These are phyloP conservation scores for Xylaria sp. DNA, from an alignment of 2,329 filamentous ascomycete genomes.

Conservation along the genomic window DNA sequence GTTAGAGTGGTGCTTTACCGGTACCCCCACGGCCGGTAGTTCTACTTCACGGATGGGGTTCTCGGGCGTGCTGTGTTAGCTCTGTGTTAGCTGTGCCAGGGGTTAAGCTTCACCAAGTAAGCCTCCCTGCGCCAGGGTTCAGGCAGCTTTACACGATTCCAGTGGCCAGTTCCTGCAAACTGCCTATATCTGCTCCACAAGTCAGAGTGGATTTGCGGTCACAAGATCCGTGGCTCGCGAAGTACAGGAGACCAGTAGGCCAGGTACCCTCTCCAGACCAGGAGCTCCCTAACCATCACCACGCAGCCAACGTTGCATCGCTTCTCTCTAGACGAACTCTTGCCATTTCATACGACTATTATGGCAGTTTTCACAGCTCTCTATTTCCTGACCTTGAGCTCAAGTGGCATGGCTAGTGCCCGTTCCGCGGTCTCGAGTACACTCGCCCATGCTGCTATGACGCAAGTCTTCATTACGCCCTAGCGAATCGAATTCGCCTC, in stretches of 20 bases:
- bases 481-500: background rate
- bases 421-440: slow-evolving; percentile 1
- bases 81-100: slow-evolving; percentile 21
- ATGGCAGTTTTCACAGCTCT: background rate
- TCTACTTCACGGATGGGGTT: slow-evolving; percentile 8
- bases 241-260: slow-evolving; percentile 20
- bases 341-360: slow-evolving; percentile 6
- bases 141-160: background rate
- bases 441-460: background rate
- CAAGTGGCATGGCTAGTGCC: slow-evolving; percentile 8
- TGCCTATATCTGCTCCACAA: slow-evolving; percentile 19
- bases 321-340: slow-evolving; percentile 2
- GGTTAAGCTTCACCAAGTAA: slow-evolving; percentile 23
- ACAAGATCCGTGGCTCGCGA: slow-evolving; percentile 27
- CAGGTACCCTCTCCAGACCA: slow-evolving; percentile 17
- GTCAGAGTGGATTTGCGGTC: slow-evolving; percentile 28
- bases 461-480: background rate
- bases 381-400: slow-evolving; percentile 13
- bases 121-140: slow-evolving; percentile 23
- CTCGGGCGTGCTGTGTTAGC: slow-evolving; percentile 5
- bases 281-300: slow-evolving; percentile 3
- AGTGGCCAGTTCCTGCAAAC: slow-evolving; percentile 15
- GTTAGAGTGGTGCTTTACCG: slow-evolving; percentile 2
- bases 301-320: slow-evolving; percentile 18
- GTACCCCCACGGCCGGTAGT: slow-evolving; percentile 10